Evolutionary conservation across 495 filamentous ascomycete species (phyloP).

Genomic region (Saxophila tyrrhenica): DNA sequence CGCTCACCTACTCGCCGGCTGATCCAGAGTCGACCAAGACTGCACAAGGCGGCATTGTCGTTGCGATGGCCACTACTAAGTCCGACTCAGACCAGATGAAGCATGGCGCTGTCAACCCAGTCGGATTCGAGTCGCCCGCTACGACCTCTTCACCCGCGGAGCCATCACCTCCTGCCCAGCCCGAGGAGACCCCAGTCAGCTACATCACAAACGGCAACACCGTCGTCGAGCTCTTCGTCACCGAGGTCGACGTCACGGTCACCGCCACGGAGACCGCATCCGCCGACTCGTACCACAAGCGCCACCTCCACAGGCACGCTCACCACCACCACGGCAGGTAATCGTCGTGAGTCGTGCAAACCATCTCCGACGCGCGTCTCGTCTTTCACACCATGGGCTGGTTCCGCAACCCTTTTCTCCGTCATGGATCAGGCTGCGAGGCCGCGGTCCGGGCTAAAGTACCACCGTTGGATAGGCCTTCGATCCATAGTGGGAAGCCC

Average conservation of each 20-base stretch:
- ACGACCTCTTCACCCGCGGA: not conserved
- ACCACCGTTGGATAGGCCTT: not conserved
- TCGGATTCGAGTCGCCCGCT: not conserved
- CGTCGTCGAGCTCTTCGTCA: conserved; percentile 12
- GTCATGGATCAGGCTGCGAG: not conserved
- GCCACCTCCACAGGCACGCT: conserved; percentile 9
- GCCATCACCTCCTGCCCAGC: not conserved
- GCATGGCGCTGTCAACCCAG: not conserved
- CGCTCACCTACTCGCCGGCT: conserved; percentile 8
- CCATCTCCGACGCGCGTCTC: too few species aligned
- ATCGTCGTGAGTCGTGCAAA: too few species aligned
- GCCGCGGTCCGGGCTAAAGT: not conserved
- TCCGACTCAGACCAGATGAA: not conserved
- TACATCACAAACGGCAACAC: conserved; percentile 12
- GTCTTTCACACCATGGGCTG: not conserved
- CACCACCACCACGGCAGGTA: conserved; percentile 2
- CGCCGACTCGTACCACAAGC: conserved; percentile 1
- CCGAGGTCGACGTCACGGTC: conserved; percentile 16
- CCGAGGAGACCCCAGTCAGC: conserved; percentile 7
- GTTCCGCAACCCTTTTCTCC: not conserved
- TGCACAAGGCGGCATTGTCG: conserved; percentile 7
- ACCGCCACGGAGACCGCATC: conserved; percentile 9
- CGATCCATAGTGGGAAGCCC: not conserved
- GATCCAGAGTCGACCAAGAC: conserved; percentile 6
- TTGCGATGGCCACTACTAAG: not conserved